A percentile compares a stretch with the other conserved stretches of the same genome.
Conservation (phyloP, 306 rosid genomes). For the Senna tora region DNA sequence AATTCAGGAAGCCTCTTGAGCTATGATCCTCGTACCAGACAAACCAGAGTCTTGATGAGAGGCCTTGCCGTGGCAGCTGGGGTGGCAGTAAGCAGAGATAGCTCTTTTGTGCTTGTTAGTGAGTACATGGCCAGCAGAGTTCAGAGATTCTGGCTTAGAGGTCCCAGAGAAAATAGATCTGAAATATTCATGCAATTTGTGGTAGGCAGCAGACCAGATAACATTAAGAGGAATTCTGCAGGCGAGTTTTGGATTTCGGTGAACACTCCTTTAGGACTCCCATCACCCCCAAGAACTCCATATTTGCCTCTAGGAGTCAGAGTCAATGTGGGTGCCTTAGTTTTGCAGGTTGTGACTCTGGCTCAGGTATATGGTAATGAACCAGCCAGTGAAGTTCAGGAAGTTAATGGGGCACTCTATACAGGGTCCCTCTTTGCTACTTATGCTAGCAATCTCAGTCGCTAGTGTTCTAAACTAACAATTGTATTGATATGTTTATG, state of each 20-base stretch:
- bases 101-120: slow-evolving; percentile 45
- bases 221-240: slow-evolving; percentile 37
- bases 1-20: slow-evolving; percentile 48
- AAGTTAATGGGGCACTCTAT: slow-evolving; percentile 14
- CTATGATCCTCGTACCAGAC: slow-evolving; percentile 40
- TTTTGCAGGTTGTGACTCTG: slow-evolving; percentile 14
- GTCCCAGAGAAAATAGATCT: slow-evolving; percentile 34
- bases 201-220: slow-evolving; percentile 35
- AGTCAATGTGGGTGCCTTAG: background rate
- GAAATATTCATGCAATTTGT: slow-evolving; percentile 35
- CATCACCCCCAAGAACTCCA: background rate
- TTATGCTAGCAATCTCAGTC: slow-evolving; percentile 6
- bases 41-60: slow-evolving; percentile 45
- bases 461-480: slow-evolving; percentile 8
- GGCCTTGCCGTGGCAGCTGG: slow-evolving; percentile 47
- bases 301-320: background rate
- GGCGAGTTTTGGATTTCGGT: slow-evolving; percentile 49
- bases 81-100: slow-evolving; percentile 47
- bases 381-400: slow-evolving; percentile 15
- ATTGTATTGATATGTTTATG: slow-evolving; percentile 1
- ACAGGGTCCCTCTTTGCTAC: background rate
- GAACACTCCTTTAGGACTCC: slow-evolving; percentile 30
- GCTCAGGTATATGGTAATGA: background rate
- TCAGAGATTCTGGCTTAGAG: slow-evolving; percentile 43
- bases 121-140: slow-evolving; percentile 37